phyloP scores from a whole-genome alignment of 208 protist species.

The Angomonas deanei region DNA sequence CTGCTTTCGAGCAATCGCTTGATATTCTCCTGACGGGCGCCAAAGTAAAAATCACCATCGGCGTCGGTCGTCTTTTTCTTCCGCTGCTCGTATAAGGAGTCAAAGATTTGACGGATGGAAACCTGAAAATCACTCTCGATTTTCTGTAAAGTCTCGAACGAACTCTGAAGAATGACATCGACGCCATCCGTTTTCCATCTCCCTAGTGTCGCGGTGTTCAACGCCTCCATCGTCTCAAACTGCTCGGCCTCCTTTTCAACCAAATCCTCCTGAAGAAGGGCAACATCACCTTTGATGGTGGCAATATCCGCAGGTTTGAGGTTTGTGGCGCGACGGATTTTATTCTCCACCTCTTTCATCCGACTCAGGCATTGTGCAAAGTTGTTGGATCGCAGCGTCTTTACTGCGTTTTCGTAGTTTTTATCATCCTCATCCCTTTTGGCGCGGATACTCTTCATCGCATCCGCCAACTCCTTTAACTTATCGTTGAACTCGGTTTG shows the following conservation, averaged over 20 bases:
- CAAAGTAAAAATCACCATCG: conserved; percentile 34
- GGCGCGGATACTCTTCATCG: conserved; percentile 65
- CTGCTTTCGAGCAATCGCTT: conserved; percentile 59
- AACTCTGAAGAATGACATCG: conserved; percentile 67
- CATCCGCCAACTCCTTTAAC: conserved; percentile 64
- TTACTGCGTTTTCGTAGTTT: conserved; percentile 32
- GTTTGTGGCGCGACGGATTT: not conserved
- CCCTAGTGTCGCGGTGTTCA: conserved; percentile 53
- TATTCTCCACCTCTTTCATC: conserved; percentile 57
- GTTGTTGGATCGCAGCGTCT: conserved; percentile 33
- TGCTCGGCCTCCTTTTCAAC: conserved; percentile 72
- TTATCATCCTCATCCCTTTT: conserved; percentile 57
- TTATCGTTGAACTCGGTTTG: conserved; percentile 80
- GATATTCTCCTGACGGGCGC: conserved; percentile 32
- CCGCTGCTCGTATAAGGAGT: conserved; percentile 58
- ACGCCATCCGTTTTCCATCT: conserved; percentile 76
- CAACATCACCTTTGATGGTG: not conserved
- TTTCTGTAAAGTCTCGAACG: conserved; percentile 70
- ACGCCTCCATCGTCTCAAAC: conserved; percentile 61
- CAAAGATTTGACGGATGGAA: conserved; percentile 59
- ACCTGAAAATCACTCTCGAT: conserved; percentile 77
- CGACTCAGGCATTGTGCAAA: conserved; percentile 27
- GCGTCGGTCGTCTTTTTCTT: conserved; percentile 39
- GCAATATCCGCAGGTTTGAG: not conserved
- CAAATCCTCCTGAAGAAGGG: conserved; percentile 40